Percentiles rank a stretch among this genome's conserved stretches.
Conservation (phyloP, 164 flowering plant species). For the Magnolia sinica region DNA sequence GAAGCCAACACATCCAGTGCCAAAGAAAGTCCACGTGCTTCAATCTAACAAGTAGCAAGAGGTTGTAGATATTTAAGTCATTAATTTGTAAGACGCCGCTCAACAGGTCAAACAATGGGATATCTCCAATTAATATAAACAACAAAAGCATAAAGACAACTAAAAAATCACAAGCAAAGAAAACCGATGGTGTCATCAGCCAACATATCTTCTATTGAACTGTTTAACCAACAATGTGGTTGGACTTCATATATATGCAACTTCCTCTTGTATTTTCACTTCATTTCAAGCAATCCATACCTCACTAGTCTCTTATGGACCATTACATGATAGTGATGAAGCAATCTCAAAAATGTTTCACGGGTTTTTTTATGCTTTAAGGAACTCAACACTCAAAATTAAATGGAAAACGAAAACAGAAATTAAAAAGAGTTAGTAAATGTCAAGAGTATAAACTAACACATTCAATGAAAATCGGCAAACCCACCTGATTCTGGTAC, state of each 20-base stretch:
- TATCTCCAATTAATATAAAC: neutral
- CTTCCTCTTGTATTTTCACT: too few relatives aligned
- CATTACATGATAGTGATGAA: too few relatives aligned
- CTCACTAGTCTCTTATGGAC: too few relatives aligned
- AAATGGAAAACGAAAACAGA: neutral
- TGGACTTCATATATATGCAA: too few relatives aligned
- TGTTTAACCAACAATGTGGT: too few relatives aligned
- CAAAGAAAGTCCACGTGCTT: conserved; percentile 82
- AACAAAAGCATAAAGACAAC: neutral
- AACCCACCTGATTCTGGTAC: conserved; percentile 65
- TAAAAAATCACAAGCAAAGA: neutral
- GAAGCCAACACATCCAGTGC: conserved; percentile 76
- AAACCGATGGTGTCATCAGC: too few relatives aligned
- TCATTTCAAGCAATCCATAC: too few relatives aligned
- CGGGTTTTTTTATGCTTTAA: neutral
- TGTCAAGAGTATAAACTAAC: too few relatives aligned
- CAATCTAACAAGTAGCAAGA: conserved; percentile 48
- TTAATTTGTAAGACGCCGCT: neutral
- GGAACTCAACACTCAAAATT: neutral
- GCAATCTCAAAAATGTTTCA: neutral
- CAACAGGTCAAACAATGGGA: too few relatives aligned
- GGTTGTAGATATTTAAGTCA: neutral
- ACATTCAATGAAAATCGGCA: too few relatives aligned
- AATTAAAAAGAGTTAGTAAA: neutral
- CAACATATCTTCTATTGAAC: too few relatives aligned